These are phyloP conservation scores for Saururus chinensis DNA, from an alignment of 164 flowering plant genomes.

Conservation along the genomic window DNA sequence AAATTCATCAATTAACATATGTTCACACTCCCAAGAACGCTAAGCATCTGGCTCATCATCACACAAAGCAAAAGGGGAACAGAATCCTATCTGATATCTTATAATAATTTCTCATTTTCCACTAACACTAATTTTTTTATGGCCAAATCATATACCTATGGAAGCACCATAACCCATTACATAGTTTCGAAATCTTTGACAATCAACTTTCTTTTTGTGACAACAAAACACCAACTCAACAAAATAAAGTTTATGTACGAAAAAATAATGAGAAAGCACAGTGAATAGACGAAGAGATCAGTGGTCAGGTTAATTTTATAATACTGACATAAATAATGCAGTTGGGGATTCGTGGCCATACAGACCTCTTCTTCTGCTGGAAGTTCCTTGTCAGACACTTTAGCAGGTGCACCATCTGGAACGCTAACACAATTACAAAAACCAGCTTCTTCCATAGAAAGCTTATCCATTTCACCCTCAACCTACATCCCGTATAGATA, in stretches of 20 bases:
- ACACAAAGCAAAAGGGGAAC: too few relatives aligned
- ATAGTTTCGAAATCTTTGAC: too few relatives aligned
- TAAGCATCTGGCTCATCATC: too few relatives aligned
- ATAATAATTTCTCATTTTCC: too few relatives aligned
- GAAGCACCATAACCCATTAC: too few relatives aligned
- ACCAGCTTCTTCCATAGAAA: slow-evolving; percentile 96
- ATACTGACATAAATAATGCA: not conserved
- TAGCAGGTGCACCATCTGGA: slow-evolving; percentile 82
- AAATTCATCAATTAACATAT: too few relatives aligned
- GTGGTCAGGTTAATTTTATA: not conserved
- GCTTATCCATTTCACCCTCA: slow-evolving; percentile 97
- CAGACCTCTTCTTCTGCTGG: slow-evolving; percentile 56
- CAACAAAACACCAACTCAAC: too few relatives aligned
- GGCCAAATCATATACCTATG: too few relatives aligned
- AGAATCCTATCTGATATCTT: too few relatives aligned
- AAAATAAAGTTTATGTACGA: not conserved
- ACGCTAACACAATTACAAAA: slow-evolving; percentile 81
- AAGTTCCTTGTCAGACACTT: slow-evolving; percentile 47
- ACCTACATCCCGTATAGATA: slow-evolving; percentile 32
- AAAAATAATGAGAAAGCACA: not conserved
- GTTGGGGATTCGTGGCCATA: not conserved
- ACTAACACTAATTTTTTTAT: too few relatives aligned
- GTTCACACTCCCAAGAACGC: too few relatives aligned
- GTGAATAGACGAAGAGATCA: not conserved
- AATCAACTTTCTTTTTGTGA: not conserved